Percentiles rank a stretch among this genome's conserved stretches.
Evolutionary conservation across 805 yeast species (phyloP).

Genomic region (Saccharomycopsis microspora): DNA sequence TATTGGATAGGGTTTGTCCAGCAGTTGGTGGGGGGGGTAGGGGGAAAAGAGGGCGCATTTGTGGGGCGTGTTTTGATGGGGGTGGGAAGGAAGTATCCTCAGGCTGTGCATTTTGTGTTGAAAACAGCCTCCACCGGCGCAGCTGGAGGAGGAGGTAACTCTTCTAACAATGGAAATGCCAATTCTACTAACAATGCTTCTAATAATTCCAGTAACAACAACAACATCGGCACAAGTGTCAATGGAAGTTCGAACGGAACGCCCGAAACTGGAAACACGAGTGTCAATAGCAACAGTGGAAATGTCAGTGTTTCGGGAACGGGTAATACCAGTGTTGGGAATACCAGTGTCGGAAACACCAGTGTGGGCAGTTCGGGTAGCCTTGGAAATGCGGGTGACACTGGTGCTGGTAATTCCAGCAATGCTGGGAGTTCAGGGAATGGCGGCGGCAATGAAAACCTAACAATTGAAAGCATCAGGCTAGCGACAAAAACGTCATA

Average conservation of each 20-base stretch:
- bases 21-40: constrained; percentile 76
- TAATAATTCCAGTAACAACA: too few relatives aligned
- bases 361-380: too few relatives aligned
- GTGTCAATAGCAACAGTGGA: too few relatives aligned
- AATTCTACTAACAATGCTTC: too few relatives aligned
- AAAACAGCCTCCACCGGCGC: constrained; percentile 36
- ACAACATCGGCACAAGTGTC: too few relatives aligned
- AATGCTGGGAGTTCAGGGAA: not conserved
- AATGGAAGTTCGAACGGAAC: too few relatives aligned
- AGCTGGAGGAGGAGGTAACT: not conserved
- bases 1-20: constrained; percentile 98
- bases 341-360: too few relatives aligned
- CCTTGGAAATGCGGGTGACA: not conserved
- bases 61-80: constrained; percentile 80
- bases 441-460: not conserved
- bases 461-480: constrained; percentile 36
- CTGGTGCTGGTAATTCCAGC: not conserved
- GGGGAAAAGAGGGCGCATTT: constrained; percentile 81
- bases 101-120: constrained; percentile 90
- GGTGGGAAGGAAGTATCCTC: constrained; percentile 95
- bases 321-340: too few relatives aligned
- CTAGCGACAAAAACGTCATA: constrained; percentile 91
- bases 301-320: too few relatives aligned
- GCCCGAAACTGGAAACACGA: too few relatives aligned
- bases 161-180: not conserved